Evolutionary conservation across 306 rosid species (phyloP).

Genomic region (Prunus mira): DNA sequence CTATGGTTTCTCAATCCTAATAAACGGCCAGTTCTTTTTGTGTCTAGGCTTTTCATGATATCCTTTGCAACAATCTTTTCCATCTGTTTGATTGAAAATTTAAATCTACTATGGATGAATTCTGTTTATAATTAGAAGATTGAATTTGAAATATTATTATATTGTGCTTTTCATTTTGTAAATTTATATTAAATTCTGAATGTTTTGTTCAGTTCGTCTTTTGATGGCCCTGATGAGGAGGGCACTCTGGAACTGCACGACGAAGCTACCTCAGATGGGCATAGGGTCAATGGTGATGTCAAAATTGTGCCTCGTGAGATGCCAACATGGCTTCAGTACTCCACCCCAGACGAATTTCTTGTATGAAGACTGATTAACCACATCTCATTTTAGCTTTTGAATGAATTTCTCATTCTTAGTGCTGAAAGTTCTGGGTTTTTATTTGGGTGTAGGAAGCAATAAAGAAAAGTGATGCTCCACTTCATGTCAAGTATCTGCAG

Average conservation of each 20-base stretch:
- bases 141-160: background rate
- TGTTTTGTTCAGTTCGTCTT: constrained; percentile 60
- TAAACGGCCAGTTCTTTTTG: background rate
- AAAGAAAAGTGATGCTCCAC: constrained; percentile 85
- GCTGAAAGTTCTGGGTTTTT: constrained; percentile 33
- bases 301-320: constrained; percentile 52
- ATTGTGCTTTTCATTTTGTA: background rate
- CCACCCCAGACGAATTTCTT: constrained; percentile 99
- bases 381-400: constrained; percentile 21
- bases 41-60: background rate
- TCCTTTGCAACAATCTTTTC: background rate
- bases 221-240: constrained; percentile 80
- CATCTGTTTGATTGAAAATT: background rate
- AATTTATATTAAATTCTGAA: constrained; percentile 11
- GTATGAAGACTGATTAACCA: constrained; percentile 44
- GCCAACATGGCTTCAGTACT: constrained; percentile 90
- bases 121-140: background rate
- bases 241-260: constrained; percentile 52
- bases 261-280: constrained; percentile 58
- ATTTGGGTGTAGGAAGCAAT: constrained; percentile 69
- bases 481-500: constrained; percentile 87
- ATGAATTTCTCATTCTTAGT: constrained; percentile 22
- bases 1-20: background rate
- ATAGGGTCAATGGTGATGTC: constrained; percentile 55
- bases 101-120: background rate